Evolutionary conservation across 2,329 filamentous ascomycete genomes (phyloP).

Genomic region (Talaromyces atroroseus): DNA sequence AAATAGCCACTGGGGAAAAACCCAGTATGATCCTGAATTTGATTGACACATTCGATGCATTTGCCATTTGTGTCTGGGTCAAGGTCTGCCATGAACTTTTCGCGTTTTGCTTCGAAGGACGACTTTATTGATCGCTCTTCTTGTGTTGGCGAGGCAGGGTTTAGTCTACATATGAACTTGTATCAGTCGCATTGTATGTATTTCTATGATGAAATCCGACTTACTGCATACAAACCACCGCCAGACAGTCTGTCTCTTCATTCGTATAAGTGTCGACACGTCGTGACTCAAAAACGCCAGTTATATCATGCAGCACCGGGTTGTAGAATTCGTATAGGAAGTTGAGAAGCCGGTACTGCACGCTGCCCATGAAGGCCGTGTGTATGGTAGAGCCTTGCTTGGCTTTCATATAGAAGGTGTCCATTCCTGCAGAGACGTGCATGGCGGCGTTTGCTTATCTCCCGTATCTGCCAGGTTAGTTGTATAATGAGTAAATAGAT

Average conservation of each 20-base stretch:
- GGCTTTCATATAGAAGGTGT: neutral
- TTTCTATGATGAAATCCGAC: neutral
- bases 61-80: neutral
- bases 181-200: too few species aligned
- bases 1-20: conserved; percentile 6
- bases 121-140: neutral
- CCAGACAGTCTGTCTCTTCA: neutral
- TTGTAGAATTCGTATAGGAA: conserved; percentile 2
- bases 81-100: neutral
- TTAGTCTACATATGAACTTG: neutral
- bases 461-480: neutral
- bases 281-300: neutral
- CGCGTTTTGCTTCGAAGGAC: neutral
- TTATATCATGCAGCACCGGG: neutral
- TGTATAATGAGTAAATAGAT: too few species aligned
- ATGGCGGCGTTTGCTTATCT: neutral
- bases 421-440: neutral
- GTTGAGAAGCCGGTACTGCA: neutral
- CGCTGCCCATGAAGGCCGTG: conserved; percentile 8
- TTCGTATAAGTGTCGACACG: neutral
- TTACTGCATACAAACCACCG: conserved; percentile 7
- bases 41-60: neutral
- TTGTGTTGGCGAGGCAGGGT: neutral
- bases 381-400: neutral
- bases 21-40: neutral